Conservation (phyloP, 306 rosid species). For the cucumber (Cucumis sativus) region Cucumber_9930_V3 NC_026659.2:3106501-3107000, state of each 20-base stretch:
- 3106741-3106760: constrained; percentile 23
- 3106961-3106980: no score
- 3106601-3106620: constrained; percentile 22
- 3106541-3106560: constrained; percentile 7
- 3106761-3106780: constrained; percentile 24
- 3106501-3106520: background rate
- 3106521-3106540: no score
- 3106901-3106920: background rate
- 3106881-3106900: background rate
- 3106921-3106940: background rate
- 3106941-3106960: background rate
- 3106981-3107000: no score
- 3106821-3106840: no score
- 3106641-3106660: constrained; percentile 28
- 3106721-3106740: constrained; percentile 33
- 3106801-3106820: background rate
- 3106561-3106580: constrained; percentile 36
- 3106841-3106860: no score
- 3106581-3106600: constrained; percentile 33
- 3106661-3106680: constrained; percentile 25
- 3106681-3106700: constrained; percentile 23
- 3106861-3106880: background rate
- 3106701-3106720: constrained; percentile 30
- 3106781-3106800: constrained; percentile 13
- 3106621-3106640: constrained; percentile 25